Conservation (phyloP, 805 yeast genomes). For the Lipomyces orientalis region DNA sequence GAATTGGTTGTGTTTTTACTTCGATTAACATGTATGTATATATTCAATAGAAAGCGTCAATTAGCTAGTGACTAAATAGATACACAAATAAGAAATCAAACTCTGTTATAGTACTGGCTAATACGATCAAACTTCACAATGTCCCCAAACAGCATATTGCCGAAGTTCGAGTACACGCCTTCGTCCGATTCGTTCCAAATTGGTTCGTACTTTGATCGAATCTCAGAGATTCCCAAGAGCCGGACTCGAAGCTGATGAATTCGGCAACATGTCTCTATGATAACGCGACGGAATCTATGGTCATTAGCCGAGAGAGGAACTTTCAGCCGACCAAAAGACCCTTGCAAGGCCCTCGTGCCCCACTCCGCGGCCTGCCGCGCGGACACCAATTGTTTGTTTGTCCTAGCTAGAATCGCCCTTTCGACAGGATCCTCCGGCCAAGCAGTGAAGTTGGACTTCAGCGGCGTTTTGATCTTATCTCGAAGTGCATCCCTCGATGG, state of each 20-base stretch:
- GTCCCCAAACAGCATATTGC: not conserved
- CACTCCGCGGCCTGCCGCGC: not conserved
- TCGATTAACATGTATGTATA: too few species aligned
- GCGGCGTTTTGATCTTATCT: not conserved
- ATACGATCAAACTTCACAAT: not conserved
- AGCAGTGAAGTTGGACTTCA: not conserved
- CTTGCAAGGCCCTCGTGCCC: not conserved
- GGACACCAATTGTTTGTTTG: not conserved
- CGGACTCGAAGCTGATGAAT: constrained; percentile 1
- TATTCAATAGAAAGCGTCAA: too few species aligned
- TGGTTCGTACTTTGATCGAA: not conserved
- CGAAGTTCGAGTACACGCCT: not conserved
- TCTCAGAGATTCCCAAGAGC: not conserved
- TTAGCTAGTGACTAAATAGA: too few species aligned
- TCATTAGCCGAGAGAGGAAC: not conserved
- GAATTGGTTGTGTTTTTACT: too few species aligned
- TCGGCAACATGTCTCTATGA: not conserved
- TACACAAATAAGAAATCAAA: too few species aligned
- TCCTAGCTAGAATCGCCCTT: not conserved
- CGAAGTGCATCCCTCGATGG: not conserved
- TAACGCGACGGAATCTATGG: not conserved
- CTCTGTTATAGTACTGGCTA: not conserved
- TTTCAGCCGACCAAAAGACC: not conserved
- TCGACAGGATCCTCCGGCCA: not conserved
- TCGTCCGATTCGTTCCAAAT: not conserved